phyloP scores from a whole-genome alignment of 2,329 filamentous ascomycete genomes.

The Tolypocladium album region DNA sequence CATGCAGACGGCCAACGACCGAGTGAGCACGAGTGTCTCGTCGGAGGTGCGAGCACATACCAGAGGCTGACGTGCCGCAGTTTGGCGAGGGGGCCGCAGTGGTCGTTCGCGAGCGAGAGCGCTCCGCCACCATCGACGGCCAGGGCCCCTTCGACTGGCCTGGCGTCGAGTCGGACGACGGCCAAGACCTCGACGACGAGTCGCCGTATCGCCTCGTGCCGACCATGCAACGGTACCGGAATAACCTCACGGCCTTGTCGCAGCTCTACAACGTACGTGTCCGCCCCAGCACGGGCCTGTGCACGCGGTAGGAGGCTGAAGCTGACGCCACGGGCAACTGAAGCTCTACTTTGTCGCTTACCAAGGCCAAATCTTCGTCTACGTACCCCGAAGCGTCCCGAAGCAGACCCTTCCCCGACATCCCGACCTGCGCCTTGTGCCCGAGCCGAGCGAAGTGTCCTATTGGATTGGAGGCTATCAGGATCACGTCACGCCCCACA shows the following conservation, averaged over 20 bases:
- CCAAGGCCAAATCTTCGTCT: conserved; percentile 45
- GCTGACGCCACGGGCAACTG: background rate
- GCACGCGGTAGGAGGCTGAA: background rate
- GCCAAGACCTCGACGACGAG: conserved; percentile 4
- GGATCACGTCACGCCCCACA: conserved; percentile 41
- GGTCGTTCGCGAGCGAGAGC: conserved; percentile 24
- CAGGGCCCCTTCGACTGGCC: conserved; percentile 19
- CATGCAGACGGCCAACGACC: conserved; percentile 23
- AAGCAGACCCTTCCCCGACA: conserved; percentile 35
- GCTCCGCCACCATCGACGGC: conserved; percentile 4
- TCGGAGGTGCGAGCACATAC: background rate
- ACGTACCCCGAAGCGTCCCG: conserved; percentile 33
- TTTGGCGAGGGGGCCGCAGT: conserved; percentile 24
- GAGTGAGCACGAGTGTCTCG: conserved; percentile 16
- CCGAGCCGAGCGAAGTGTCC: conserved; percentile 28
- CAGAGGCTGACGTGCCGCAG: conserved; percentile 9
- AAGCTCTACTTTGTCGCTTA: conserved; percentile 54
- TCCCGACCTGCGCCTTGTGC: conserved; percentile 40
- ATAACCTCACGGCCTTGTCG: conserved; percentile 48
- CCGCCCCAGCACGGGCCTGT: background rate
- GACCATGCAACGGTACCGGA: conserved; percentile 29
- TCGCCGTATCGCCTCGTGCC: conserved; percentile 20
- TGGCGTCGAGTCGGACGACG: conserved; percentile 11
- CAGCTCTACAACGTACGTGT: conserved; percentile 40
- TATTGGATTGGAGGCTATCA: conserved; percentile 39